Conservation (phyloP, 192 early-diverging fungal species). For the Bifiguratus adelaidae region DNA sequence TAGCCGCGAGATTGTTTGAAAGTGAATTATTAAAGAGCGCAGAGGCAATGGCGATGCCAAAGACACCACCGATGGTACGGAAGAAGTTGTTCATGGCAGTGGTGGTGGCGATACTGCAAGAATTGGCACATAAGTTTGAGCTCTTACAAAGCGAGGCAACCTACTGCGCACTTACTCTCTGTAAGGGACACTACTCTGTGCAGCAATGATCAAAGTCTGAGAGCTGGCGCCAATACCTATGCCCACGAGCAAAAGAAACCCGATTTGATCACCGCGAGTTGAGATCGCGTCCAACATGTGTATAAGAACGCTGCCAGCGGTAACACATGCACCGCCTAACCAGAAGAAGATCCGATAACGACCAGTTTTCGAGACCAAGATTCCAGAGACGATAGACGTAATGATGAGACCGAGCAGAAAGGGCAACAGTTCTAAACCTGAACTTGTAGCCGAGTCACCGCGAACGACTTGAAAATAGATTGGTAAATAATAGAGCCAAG, state of each 20-base stretch:
- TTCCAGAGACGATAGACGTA: constrained; percentile 53
- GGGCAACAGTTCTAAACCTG: constrained; percentile 66
- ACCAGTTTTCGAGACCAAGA: constrained; percentile 40
- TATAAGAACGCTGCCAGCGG: constrained; percentile 50
- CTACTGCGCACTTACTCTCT: constrained; percentile 16
- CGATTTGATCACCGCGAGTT: constrained; percentile 35
- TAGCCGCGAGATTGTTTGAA: background rate
- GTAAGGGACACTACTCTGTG: constrained; percentile 55
- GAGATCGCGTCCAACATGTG: constrained; percentile 38
- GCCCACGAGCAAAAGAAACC: constrained; percentile 59
- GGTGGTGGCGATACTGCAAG: constrained; percentile 5
- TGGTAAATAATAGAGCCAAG: constrained; percentile 48
- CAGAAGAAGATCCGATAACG: constrained; percentile 53
- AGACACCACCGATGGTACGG: constrained; percentile 30
- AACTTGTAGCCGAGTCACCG: constrained; percentile 55
- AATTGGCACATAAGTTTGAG: constrained; percentile 3
- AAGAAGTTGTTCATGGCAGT: constrained; percentile 31
- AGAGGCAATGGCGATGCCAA: constrained; percentile 56
- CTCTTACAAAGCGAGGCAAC: background rate
- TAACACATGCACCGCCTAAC: constrained; percentile 47
- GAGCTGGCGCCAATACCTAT: constrained; percentile 64
- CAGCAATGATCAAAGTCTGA: constrained; percentile 63
- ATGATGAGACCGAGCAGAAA: constrained; percentile 65
- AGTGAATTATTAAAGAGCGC: constrained; percentile 37
- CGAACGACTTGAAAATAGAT: constrained; percentile 54